Evolutionary conservation across 192 early-diverging fungal genomes (phyloP).

Genomic region (Mortierella alpina): DNA sequence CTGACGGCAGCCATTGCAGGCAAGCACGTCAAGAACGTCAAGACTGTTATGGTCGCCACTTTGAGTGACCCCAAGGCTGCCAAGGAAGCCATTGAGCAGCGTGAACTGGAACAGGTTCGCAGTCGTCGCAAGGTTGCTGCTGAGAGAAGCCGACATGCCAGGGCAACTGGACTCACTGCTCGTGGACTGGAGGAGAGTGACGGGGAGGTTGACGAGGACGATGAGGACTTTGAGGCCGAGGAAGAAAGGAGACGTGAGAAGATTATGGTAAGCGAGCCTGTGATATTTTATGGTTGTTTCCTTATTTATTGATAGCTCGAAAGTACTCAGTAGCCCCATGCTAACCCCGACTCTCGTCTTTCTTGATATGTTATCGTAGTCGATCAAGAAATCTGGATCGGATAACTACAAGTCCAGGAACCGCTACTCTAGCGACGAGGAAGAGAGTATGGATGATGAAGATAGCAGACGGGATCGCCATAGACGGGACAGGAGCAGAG

Average conservation of each 20-base stretch:
- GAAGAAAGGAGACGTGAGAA: conserved; percentile 48
- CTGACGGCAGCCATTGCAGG: conserved; percentile 75
- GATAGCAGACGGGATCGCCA: conserved; percentile 58
- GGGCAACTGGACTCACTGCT: conserved; percentile 42
- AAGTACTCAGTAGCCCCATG: background rate
- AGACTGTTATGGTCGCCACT: conserved; percentile 73
- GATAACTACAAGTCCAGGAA: conserved; percentile 51
- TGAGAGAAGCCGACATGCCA: conserved; percentile 62
- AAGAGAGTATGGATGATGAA: conserved; percentile 69
- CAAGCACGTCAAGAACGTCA: conserved; percentile 70
- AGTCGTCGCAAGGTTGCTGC: conserved; percentile 68
- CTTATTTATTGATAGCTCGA: background rate
- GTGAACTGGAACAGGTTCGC: conserved; percentile 53
- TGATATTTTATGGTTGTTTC: background rate
- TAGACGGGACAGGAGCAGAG: conserved; percentile 41
- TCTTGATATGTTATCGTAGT: conserved; percentile 13
- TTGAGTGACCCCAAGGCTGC: conserved; percentile 76
- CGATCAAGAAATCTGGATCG: conserved; percentile 49
- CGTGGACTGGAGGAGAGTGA: conserved; percentile 47
- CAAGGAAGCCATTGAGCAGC: conserved; percentile 68
- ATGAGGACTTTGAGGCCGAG: conserved; percentile 58
- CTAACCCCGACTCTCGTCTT: background rate
- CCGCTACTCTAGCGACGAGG: conserved; percentile 55
- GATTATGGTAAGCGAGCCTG: conserved; percentile 36
- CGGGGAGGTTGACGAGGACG: conserved; percentile 54